Base-by-base conservation (phyloP, 1,284 basidiomycete genomes). In the Apiotrichum mycotoxinovorans region DNA sequence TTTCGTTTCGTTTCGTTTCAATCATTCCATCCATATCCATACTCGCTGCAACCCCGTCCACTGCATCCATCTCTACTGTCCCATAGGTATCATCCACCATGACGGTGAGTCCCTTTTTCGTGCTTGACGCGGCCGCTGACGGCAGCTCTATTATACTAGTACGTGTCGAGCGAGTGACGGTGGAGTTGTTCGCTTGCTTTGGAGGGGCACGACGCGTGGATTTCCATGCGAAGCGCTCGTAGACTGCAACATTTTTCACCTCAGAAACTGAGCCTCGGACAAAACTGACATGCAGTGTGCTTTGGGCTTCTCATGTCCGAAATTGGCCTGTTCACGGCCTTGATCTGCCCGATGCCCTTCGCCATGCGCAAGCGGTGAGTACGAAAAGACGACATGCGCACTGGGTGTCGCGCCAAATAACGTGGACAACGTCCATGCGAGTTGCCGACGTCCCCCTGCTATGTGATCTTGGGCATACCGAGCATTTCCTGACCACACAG, bases 281-380 rank as follows among this genome's bases (percentile, higher is more conserved):
- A 44, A 9, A 10, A 50, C 61, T 61, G 23, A 63, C 53, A 5
- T 25, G 22, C 58, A 78, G 76, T 78, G 52, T 78, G 76, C 61
- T 78, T 78, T 57, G 71, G 54, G 23, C 65, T 78, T 45, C 70
- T 78, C 67, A 70, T 73, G 65, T 60, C 67, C 37, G 76, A 78
- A 69, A 66, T 75, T 17, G 55, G 62, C 25, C 67, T 78, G 48
- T 76, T 78, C 61, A 51, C 62, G 41, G 65, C 72, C n/a, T 73
- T 78, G 54, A 66, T 78, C 43, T 68, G 66, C 49, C 76, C 76
- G 48, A 78, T 78, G 76, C 76, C 76, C 9, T 78, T 78, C 64
- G 58, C 73, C 14, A 56, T 78, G 49, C 65, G 75, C 56, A 78
- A 75, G 66, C 74, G 66, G 76, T 76, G 52, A 58, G 74, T 64